These are phyloP conservation scores for Diaporthe caulivora DNA, from an alignment of 2,329 filamentous ascomycete genomes.

Conservation along the genomic window DNA sequence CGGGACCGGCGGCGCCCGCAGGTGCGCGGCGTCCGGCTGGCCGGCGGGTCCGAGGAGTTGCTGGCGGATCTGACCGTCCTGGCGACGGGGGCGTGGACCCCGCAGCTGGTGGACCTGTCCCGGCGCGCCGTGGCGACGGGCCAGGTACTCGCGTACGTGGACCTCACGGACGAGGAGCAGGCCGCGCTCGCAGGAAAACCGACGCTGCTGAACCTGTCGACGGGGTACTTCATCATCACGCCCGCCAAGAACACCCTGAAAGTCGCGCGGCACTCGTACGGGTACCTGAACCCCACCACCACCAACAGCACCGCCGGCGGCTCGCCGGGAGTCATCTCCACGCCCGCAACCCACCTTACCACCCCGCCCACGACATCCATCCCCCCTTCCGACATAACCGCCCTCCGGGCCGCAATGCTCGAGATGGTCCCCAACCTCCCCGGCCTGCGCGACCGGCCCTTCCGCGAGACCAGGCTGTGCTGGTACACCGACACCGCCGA, in stretches of 20 bases:
- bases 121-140: constrained; percentile 85
- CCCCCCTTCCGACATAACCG: constrained; percentile 70
- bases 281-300: constrained; percentile 69
- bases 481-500: constrained; percentile 83
- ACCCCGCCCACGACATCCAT: constrained; percentile 59
- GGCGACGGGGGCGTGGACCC: constrained; percentile 90
- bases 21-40: constrained; percentile 66
- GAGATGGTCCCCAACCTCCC: constrained; percentile 68
- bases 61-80: constrained; percentile 77
- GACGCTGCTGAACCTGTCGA: constrained; percentile 78
- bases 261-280: constrained; percentile 76
- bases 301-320: constrained; percentile 37
- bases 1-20: constrained; percentile 44
- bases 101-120: constrained; percentile 80
- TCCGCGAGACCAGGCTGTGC: constrained; percentile 73
- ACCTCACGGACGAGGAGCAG: constrained; percentile 80
- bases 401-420: constrained; percentile 71
- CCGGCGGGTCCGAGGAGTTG: constrained; percentile 50
- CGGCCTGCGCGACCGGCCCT: constrained; percentile 69
- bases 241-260: constrained; percentile 74
- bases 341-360: constrained; percentile 62
- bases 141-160: constrained; percentile 83
- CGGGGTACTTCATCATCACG: constrained; percentile 81
- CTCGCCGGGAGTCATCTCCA: constrained; percentile 47
- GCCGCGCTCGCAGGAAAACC: constrained; percentile 73